Evolutionary conservation across 1,284 basidiomycete species (phyloP), one percentile per base, ranked within the genome.

Genomic region (Phenoliferia sp.): DNA sequence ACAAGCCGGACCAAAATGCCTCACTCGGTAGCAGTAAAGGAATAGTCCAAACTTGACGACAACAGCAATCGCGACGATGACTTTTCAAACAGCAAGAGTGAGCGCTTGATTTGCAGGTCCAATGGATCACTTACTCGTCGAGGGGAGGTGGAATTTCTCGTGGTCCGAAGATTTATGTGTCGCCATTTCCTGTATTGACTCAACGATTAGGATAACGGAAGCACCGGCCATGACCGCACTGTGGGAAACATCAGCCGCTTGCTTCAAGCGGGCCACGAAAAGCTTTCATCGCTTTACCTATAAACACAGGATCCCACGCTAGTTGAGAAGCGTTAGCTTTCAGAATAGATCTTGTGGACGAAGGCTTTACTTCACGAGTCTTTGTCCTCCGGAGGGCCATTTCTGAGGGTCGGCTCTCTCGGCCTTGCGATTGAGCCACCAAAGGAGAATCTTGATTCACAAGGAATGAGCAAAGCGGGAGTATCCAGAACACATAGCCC

Each of bases 21-120:
- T 86, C 62, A 95, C 83, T 3, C 89, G 85, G 73, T 83, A 86
- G 79, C 92, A 95, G 80, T 94, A 95, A 5, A 94, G 54, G 80
- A 96, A 97, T 48, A 99, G 84, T 0, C 87, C 35, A 52, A 92
- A 83, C 80, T 99, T 99, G 74, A 90, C 87, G 55, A 83, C 90
- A 71, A 95, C 85, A 3, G 94, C 92, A 9, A 87, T 84, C 2
- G 84, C 86, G 10, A 97, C 94, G 7, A 90, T 87, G 50, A 94
- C 22, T 44, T 12, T 44, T 22, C 12, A 44, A 12, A 44, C 39
- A 12, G 22, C 12, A 22, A 12, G n/a, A n/a, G n/a, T n/a, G n/a
- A n/a, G n/a, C n/a, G n/a, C n/a, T n/a, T n/a, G n/a, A n/a, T n/a
- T n/a, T n/a, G n/a, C n/a, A n/a, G 39, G 12, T 44, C 22, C 39